Percentiles rank a stretch among this genome's conserved stretches.
Evolutionary conservation across 148 eudicot species (phyloP).

Genomic region (Limonium bicolor): DNA sequence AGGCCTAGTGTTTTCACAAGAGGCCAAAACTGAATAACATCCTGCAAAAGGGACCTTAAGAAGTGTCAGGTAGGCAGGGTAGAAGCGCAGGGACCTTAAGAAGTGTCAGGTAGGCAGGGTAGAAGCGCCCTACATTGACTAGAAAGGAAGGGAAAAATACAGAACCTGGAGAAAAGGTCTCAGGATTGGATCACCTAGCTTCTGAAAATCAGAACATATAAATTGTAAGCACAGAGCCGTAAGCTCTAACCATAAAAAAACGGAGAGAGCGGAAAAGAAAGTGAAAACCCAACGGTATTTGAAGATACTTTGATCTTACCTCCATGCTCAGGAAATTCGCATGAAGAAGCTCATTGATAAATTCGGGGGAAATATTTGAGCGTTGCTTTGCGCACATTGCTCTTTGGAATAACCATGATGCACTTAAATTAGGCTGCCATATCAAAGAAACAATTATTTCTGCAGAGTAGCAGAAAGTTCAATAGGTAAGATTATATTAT

Average conservation of each 20-base stretch:
- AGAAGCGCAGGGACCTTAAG: neutral
- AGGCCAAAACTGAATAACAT: slow-evolving; percentile 95
- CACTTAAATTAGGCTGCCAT: slow-evolving; percentile 81
- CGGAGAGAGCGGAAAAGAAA: neutral
- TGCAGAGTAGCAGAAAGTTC: neutral
- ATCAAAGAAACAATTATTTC: neutral
- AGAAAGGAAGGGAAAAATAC: neutral
- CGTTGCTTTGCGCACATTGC: slow-evolving; percentile 92
- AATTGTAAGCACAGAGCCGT: neutral
- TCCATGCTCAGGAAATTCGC: slow-evolving; percentile 85
- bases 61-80: neutral
- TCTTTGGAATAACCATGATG: slow-evolving; percentile 97
- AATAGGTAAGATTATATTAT: too few relatives aligned
- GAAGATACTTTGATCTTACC: slow-evolving; percentile 19
- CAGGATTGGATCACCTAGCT: slow-evolving; percentile 86
- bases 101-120: neutral
- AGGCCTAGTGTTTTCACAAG: slow-evolving; percentile 93
- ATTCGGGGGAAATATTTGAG: slow-evolving; percentile 60
- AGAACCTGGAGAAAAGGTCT: slow-evolving; percentile 99
- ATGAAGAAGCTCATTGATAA: slow-evolving; percentile 71
- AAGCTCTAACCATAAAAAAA: neutral
- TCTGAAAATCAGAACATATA: slow-evolving; percentile 26
- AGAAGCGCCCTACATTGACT: neutral
- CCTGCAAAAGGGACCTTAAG: slow-evolving; percentile 25
- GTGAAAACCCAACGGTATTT: neutral